Conservation (phyloP, 75 land plant species). For the Adiantum capillusveneris region DNA sequence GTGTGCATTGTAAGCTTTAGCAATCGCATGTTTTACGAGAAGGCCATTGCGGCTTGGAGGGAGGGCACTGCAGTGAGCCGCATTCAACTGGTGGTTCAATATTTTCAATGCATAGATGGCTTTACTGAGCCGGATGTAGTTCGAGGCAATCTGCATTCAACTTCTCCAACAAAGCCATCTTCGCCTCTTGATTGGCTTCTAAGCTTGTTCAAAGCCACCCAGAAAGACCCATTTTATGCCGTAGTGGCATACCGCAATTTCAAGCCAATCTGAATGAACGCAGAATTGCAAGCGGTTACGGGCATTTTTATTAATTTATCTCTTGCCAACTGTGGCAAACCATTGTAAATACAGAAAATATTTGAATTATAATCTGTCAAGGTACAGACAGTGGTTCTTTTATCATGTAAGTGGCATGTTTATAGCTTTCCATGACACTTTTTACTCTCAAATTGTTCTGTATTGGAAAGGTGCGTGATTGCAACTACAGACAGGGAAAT, state of each 20-base stretch:
- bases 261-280: conserved; percentile 23
- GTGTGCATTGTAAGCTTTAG: conserved; percentile 90
- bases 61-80: conserved; percentile 65
- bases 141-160: conserved; percentile 3
- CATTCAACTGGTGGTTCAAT: conserved; percentile 67
- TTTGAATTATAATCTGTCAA: too few relatives aligned
- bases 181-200: conserved; percentile 33
- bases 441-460: too few relatives aligned
- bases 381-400: too few relatives aligned
- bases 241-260: conserved; percentile 66
- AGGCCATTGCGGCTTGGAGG: conserved; percentile 77
- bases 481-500: too few relatives aligned
- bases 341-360: too few relatives aligned
- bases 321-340: too few relatives aligned
- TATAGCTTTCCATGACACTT: too few relatives aligned
- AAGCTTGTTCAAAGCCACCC: conserved; percentile 23
- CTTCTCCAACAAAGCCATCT: background rate
- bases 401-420: too few relatives aligned
- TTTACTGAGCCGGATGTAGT: conserved; percentile 63
- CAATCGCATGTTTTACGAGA: conserved; percentile 82
- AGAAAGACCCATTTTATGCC: conserved; percentile 70
- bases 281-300: too few relatives aligned
- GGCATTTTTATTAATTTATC: too few relatives aligned
- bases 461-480: too few relatives aligned
- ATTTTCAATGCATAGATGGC: conserved; percentile 64